Conservation (phyloP, 495 filamentous ascomycete species). For the Hypoxylon intermedium region DNA sequence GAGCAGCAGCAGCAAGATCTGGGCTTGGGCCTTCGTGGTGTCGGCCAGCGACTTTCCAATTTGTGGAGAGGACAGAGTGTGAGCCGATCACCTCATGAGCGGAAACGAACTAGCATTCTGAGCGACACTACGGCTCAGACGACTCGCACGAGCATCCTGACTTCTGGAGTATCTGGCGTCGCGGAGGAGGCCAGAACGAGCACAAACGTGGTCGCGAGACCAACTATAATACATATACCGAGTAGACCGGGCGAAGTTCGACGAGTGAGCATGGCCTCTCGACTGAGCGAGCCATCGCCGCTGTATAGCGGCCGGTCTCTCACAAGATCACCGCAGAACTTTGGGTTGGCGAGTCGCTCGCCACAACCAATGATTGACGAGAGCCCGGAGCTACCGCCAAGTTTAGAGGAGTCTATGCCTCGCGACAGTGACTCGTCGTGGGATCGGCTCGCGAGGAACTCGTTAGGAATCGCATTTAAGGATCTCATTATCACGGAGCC, state of each 20-base stretch:
- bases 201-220: slow-evolving; percentile 36
- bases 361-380: slow-evolving; percentile 3
- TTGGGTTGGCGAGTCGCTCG: slow-evolving; percentile 15
- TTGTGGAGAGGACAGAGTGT: slow-evolving; percentile 35
- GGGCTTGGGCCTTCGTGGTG: slow-evolving; percentile 9
- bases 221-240: slow-evolving; percentile 44
- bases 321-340: slow-evolving; percentile 33
- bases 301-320: slow-evolving; percentile 35
- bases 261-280: slow-evolving; percentile 29
- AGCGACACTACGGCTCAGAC: slow-evolving; percentile 35
- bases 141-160: slow-evolving; percentile 41
- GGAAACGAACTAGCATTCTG: slow-evolving; percentile 27
- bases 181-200: slow-evolving; percentile 40
- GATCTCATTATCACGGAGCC: slow-evolving; percentile 37
- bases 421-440: slow-evolving; percentile 25
- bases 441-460: slow-evolving; percentile 35
- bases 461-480: slow-evolving; percentile 46
- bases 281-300: slow-evolving; percentile 21
- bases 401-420: slow-evolving; percentile 1
- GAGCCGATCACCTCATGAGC: slow-evolving; percentile 7
- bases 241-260: slow-evolving; percentile 39
- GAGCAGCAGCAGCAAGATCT: slow-evolving; percentile 22
- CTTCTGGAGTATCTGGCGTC: slow-evolving; percentile 36
- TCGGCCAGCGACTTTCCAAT: slow-evolving; percentile 35
- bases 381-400: slow-evolving; percentile 12